Conservation (phyloP, 1,284 basidiomycete genomes). For the Fomes fomentarius region DNA sequence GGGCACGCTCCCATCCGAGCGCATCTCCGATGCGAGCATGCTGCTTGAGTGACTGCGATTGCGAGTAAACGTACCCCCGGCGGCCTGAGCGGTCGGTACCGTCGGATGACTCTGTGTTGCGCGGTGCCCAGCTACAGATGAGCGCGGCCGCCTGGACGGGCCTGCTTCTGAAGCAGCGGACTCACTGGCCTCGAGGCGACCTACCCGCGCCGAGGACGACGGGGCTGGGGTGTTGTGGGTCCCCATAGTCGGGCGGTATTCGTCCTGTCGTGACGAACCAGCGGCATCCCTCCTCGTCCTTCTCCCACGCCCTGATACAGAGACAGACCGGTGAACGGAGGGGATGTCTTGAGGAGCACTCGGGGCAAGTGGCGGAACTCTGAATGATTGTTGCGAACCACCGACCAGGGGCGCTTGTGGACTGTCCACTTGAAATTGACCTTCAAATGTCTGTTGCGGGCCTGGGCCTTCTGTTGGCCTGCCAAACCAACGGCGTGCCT, state of each 20-base stretch:
- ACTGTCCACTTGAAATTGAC: slow-evolving; percentile 13
- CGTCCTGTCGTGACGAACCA: slow-evolving; percentile 1
- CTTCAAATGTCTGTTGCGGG: slow-evolving; percentile 17
- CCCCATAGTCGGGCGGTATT: slow-evolving; percentile 8
- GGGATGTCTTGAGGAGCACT: neutral
- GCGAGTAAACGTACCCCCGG: slow-evolving; percentile 6
- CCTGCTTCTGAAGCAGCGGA: neutral
- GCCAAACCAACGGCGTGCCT: slow-evolving; percentile 23
- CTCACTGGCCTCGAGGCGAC: neutral
- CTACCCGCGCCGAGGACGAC: neutral
- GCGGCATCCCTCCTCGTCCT: neutral
- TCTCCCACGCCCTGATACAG: neutral
- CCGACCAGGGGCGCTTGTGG: neutral
- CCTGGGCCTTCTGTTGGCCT: slow-evolving; percentile 19
- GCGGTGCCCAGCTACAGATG: slow-evolving; percentile 4
- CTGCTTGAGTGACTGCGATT: slow-evolving; percentile 12
- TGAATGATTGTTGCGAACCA: slow-evolving; percentile 10
- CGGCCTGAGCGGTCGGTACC: slow-evolving; percentile 8
- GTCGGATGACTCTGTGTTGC: slow-evolving; percentile 6
- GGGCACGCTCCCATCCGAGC: neutral
- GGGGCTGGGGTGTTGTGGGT: neutral
- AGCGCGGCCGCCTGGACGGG: slow-evolving; percentile 4
- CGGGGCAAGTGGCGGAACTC: neutral
- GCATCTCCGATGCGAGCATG: slow-evolving; percentile 4
- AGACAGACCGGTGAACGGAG: neutral